phyloP scores from a whole-genome alignment of 1,284 basidiomycete genomes.

The Somion occarium region DNA sequence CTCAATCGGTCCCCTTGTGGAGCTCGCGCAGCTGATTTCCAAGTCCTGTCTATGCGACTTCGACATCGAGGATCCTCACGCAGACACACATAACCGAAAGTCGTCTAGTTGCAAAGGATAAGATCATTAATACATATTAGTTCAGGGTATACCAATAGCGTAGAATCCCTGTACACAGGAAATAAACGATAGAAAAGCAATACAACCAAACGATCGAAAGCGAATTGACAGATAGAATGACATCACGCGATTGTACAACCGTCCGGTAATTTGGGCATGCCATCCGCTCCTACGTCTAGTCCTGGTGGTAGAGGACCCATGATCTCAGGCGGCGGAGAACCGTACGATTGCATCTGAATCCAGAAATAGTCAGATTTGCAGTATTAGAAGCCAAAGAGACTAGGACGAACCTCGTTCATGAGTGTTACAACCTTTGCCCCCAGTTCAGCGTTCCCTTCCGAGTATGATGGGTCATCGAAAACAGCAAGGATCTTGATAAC shows the following conservation, averaged over 20 bases:
- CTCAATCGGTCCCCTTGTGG: too few relatives aligned
- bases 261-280: slow-evolving; percentile 50
- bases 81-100: too few relatives aligned
- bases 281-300: slow-evolving; percentile 53
- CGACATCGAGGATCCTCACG: too few relatives aligned
- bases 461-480: slow-evolving; percentile 70
- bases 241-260: slow-evolving; percentile 38
- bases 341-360: slow-evolving; percentile 76
- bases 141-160: too few relatives aligned
- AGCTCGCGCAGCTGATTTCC: too few relatives aligned
- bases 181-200: too few relatives aligned
- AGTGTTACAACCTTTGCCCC: slow-evolving; percentile 57
- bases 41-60: too few relatives aligned
- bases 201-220: too few relatives aligned
- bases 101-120: too few relatives aligned
- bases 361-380: background rate
- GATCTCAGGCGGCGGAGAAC: slow-evolving; percentile 85
- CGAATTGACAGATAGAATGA: background rate
- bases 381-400: background rate
- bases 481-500: slow-evolving; percentile 67
- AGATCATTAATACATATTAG: too few relatives aligned
- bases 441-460: slow-evolving; percentile 53
- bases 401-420: slow-evolving; percentile 66
- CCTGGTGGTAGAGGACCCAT: slow-evolving; percentile 90
- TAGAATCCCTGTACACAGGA: too few relatives aligned